Conservation (phyloP, 1,139 yeast genomes). For the Williopsis jadinii region DNA sequence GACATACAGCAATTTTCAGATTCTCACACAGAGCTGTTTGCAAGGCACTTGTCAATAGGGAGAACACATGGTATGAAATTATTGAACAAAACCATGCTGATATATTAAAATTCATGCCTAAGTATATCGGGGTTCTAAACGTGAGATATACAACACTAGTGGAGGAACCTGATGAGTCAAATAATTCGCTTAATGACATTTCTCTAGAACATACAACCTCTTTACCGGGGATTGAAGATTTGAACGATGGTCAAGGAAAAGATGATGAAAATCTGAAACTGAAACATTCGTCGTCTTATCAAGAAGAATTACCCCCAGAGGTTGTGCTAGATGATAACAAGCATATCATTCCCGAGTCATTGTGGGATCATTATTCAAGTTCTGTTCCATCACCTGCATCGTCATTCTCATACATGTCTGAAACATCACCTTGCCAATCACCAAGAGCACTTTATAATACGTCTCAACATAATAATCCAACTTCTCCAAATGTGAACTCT, state of each 20-base stretch:
- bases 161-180: constrained; percentile 12
- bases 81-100: constrained; percentile 75
- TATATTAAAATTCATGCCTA: constrained; percentile 79
- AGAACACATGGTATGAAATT: constrained; percentile 85
- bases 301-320: constrained; percentile 51
- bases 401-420: constrained; percentile 22
- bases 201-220: constrained; percentile 14
- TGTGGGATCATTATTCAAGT: constrained; percentile 55
- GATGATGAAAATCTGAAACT: constrained; percentile 4
- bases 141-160: constrained; percentile 52
- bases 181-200: constrained; percentile 10
- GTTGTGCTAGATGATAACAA: constrained; percentile 83
- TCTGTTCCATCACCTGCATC: constrained; percentile 47
- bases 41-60: constrained; percentile 84
- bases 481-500: constrained; percentile 13
- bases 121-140: constrained; percentile 86
- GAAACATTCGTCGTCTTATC: constrained; percentile 15
- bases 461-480: background rate
- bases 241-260: constrained; percentile 2
- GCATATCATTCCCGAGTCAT: constrained; percentile 78
- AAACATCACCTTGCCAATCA: constrained; percentile 12
- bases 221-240: constrained; percentile 3
- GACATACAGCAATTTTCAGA: constrained; percentile 93
- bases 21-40: constrained; percentile 94
- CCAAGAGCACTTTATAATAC: constrained; percentile 2